Base-by-base conservation (phyloP, 805 yeast species). In the Metschnikowia matae region DNA sequence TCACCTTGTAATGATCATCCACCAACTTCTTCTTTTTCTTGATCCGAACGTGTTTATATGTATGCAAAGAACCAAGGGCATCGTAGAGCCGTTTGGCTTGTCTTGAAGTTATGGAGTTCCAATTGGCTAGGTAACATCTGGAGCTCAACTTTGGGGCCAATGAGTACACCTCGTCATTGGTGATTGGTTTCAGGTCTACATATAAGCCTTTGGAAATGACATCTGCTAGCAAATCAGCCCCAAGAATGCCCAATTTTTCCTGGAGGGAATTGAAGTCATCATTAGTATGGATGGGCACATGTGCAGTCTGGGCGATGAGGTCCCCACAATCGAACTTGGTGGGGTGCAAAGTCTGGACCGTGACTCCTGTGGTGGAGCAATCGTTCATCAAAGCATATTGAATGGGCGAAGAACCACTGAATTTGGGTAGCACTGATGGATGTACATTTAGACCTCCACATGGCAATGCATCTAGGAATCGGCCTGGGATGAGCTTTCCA, bases 341-440 rank as follows among this genome's bases (percentile, higher is more conserved):
- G 0, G 97, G 97, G 62, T 94, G 96, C 21, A 94, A 67, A 0
- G 96, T 88, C 64, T 94, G 99, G 0, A 94, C 79, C 0, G 97
- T 81, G 15, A 89, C 96, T 0, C 98, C 99, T 0, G 97, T 85
- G 15, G 44, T 51, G 0, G 54, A 34, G 55, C 85, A 90, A 38
- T 75, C 74, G 52, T 86, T 80, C 59, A 91, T 64, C 11, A 94
- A 66, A 0, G 97, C 83, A 52, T 81, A 76, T 54, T 92, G 98
- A 3, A 94, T 68, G 0, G 99, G 99, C 1, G 97, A 85, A 0
- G 97, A 84, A 0, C 99, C 99, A 2, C 89, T 79, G 58, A 87
- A 81, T 42, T 69, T 70, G 0, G 99, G 99, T 7, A 94, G 74
- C 6, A 90, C 64, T 0, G 97, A 89, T 0, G 99, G 99, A 64